These are phyloP conservation scores for Incumbomyces delicatus DNA, from an alignment of 2,329 filamentous ascomycete genomes.

Conservation along the genomic window DNA sequence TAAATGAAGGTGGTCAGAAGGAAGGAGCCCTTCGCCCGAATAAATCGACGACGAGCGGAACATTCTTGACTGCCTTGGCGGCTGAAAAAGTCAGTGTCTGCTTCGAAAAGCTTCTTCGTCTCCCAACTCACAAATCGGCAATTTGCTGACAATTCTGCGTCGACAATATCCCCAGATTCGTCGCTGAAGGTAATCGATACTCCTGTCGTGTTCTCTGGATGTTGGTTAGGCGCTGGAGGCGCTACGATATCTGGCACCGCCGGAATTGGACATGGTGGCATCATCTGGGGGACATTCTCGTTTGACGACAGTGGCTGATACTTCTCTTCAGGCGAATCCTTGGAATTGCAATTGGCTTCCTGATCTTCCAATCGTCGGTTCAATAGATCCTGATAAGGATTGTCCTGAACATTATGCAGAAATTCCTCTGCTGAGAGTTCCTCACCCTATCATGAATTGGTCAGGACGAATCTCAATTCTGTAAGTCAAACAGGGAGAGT, in stretches of 20 bases:
- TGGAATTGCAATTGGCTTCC: not conserved
- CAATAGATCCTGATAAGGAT: conserved; percentile 3
- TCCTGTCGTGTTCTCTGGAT: not conserved
- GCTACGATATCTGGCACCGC: not conserved
- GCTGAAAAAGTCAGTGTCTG: not conserved
- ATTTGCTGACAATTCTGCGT: not conserved
- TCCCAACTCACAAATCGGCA: conserved; percentile 3
- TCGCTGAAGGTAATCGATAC: conserved; percentile 1
- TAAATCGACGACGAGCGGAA: conserved; percentile 6
- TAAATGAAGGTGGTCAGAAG: conserved; percentile 4
- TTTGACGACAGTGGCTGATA: not conserved
- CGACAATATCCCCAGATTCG: conserved; percentile 1
- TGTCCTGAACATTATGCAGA: not conserved
- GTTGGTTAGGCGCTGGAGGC: not conserved
- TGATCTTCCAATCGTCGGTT: not conserved
- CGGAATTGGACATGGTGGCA: not conserved
- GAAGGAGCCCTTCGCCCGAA: conserved; percentile 3
- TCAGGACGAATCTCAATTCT: not conserved
- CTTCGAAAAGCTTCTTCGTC: not conserved
- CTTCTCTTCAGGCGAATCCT: too few relatives aligned
- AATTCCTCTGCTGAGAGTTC: conserved; percentile 2
- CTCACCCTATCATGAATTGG: not conserved
- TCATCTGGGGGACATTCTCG: not conserved
- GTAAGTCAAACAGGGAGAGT: not conserved
- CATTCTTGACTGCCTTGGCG: conserved; percentile 5